Evolutionary conservation across 495 filamentous ascomycete genomes (phyloP).

Genomic region (Aspergillus avenaceus): DNA sequence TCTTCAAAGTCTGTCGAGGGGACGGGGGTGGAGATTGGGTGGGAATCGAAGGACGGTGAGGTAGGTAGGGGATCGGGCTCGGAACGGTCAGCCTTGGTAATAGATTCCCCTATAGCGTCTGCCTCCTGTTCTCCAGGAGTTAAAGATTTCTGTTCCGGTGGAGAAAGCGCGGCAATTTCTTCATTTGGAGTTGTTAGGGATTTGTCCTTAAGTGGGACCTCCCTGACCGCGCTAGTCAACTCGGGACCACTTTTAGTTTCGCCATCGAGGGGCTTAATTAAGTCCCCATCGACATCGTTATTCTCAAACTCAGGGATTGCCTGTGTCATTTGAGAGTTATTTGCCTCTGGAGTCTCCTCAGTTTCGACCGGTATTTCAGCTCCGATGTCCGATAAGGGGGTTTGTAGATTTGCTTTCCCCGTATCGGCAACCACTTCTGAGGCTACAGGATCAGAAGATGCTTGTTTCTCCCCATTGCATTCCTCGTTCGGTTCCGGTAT

Average conservation of each 20-base stretch:
- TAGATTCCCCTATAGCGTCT: conserved; percentile 9
- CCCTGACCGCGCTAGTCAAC: conserved; percentile 30
- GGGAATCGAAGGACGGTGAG: conserved; percentile 18
- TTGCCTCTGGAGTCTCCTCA: conserved; percentile 6
- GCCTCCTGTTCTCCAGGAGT: conserved; percentile 15
- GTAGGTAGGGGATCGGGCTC: conserved; percentile 17
- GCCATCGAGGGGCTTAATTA: conserved; percentile 19
- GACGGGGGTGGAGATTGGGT: conserved; percentile 15
- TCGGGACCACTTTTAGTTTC: conserved; percentile 31
- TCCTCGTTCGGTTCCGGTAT: conserved; percentile 2
- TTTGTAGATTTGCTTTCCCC: conserved; percentile 6
- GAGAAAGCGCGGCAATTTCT: conserved; percentile 23
- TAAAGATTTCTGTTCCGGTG: conserved; percentile 16
- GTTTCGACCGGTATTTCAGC: neutral
- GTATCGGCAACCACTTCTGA: conserved; percentile 21
- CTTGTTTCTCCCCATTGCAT: conserved; percentile 1
- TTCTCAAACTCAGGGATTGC: conserved; percentile 27
- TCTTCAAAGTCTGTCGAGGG: conserved; percentile 9
- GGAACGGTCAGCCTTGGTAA: conserved; percentile 8
- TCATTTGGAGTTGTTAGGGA: conserved; percentile 23
- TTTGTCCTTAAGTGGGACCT: conserved; percentile 31
- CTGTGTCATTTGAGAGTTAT: conserved; percentile 19
- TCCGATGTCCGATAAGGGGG: neutral
- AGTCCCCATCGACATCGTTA: conserved; percentile 17
- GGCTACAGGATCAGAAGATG: conserved; percentile 9